A percentile compares a stretch with the other conserved stretches of the same genome.
These are phyloP conservation scores for Stemphylium vesicarium DNA, from an alignment of 2,329 filamentous ascomycete species.

Conservation along the genomic window DNA sequence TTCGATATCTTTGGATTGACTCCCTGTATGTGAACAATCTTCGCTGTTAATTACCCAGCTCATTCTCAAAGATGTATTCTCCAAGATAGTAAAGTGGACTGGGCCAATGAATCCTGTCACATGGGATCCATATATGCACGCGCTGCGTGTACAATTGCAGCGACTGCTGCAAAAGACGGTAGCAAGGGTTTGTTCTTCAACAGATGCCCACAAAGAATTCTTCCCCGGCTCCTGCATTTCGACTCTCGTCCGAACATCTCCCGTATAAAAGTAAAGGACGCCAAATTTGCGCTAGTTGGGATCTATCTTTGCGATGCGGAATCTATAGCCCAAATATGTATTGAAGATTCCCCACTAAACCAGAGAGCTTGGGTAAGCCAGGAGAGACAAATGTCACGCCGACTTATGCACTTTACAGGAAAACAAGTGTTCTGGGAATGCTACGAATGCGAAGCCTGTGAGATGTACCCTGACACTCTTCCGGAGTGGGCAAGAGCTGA, in stretches of 20 bases:
- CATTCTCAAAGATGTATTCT: neutral
- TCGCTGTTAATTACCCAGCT: no score
- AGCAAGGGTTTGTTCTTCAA: neutral
- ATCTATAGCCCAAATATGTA: neutral
- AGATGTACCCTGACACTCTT: neutral
- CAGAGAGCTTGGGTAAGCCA: neutral
- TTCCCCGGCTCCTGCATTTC: neutral
- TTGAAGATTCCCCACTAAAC: neutral
- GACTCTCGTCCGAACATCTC: no score
- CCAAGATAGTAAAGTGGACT: neutral
- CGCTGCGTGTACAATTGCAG: neutral
- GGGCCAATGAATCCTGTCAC: neutral
- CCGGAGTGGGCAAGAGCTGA: neutral
- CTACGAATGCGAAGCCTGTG: neutral
- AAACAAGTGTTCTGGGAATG: neutral
- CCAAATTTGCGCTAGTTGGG: no score
- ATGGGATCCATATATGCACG: neutral
- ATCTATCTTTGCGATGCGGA: neutral
- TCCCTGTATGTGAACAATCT: neutral
- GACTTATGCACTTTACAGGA: neutral
- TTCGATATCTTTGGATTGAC: neutral
- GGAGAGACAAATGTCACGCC: neutral
- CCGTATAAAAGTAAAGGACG: no score
- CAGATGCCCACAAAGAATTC: accelerated
- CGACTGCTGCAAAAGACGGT: neutral